phyloP scores from a whole-genome alignment of 805 yeast species.

The Sugiyamaella floridensis region DNA sequence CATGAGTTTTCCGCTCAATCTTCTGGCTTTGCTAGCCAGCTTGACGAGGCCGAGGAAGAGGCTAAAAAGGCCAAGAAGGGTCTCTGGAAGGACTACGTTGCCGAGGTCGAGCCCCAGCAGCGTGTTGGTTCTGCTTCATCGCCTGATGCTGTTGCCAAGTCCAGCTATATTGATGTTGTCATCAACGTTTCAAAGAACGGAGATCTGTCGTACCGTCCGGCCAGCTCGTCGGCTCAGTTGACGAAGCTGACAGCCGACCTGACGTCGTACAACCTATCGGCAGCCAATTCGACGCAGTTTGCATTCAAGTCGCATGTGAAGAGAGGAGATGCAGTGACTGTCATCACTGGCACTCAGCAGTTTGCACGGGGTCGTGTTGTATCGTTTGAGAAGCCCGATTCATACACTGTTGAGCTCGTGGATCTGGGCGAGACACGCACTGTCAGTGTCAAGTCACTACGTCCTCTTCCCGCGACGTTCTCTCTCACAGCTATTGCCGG shows the following conservation, averaged over 20 bases:
- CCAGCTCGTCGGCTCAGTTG: constrained; percentile 15
- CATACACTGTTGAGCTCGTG: constrained; percentile 48
- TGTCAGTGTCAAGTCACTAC: constrained; percentile 40
- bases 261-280: constrained; percentile 25
- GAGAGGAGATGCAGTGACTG: constrained; percentile 44
- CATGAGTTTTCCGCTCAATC: constrained; percentile 60
- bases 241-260: constrained; percentile 22
- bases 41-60: constrained; percentile 52
- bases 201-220: constrained; percentile 21
- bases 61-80: constrained; percentile 56
- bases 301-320: constrained; percentile 35
- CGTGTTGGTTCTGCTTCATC: constrained; percentile 17
- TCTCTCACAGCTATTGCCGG: constrained; percentile 36
- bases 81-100: constrained; percentile 58
- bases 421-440: constrained; percentile 54
- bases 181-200: constrained; percentile 28
- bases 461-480: constrained; percentile 49
- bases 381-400: constrained; percentile 39
- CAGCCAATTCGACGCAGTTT: constrained; percentile 26
- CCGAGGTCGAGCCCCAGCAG: constrained; percentile 29
- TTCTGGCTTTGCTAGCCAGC: constrained; percentile 47
- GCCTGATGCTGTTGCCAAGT: constrained; percentile 13
- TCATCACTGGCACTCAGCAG: constrained; percentile 48
- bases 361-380: constrained; percentile 53
- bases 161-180: constrained; percentile 31